A percentile compares a stretch with the other conserved stretches of the same genome.
Evolutionary conservation across 2,329 filamentous ascomycete species (phyloP).

Genomic region (Penicillium sp.): DNA sequence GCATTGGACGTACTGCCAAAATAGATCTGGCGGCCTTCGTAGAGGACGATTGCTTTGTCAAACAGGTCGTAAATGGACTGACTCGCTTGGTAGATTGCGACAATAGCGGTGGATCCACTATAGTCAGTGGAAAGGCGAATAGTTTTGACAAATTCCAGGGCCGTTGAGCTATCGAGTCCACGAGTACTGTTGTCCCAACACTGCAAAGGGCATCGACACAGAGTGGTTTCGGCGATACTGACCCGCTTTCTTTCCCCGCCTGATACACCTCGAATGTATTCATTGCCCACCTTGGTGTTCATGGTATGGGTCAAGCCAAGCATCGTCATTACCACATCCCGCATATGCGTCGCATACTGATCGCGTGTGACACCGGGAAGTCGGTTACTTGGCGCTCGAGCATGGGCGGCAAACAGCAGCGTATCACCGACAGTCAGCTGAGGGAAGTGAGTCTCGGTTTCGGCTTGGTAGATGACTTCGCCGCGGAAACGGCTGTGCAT

Average conservation of each 20-base stretch:
- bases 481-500: conserved; percentile 78
- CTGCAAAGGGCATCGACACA: conserved; percentile 48
- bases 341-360: conserved; percentile 49
- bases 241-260: conserved; percentile 62
- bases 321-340: conserved; percentile 54
- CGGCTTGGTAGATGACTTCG: conserved; percentile 81
- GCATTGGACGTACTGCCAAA: conserved; percentile 64
- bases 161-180: conserved; percentile 54
- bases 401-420: conserved; percentile 70
- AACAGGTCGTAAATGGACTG: conserved; percentile 57
- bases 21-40: conserved; percentile 73
- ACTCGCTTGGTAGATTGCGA: conserved; percentile 55
- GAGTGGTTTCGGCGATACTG: conserved; percentile 55
- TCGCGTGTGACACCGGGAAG: conserved; percentile 43
- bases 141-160: conserved; percentile 55
- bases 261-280: conserved; percentile 60
- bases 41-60: conserved; percentile 69
- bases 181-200: conserved; percentile 51
- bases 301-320: conserved; percentile 57
- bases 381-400: conserved; percentile 49
- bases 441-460: conserved; percentile 79
- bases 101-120: conserved; percentile 48
- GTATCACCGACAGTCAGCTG: conserved; percentile 75
- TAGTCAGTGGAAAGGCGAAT: conserved; percentile 51
- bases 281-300: conserved; percentile 49